Conservation (phyloP, 2,329 filamentous ascomycete genomes). For the Penicillium sp. region DNA sequence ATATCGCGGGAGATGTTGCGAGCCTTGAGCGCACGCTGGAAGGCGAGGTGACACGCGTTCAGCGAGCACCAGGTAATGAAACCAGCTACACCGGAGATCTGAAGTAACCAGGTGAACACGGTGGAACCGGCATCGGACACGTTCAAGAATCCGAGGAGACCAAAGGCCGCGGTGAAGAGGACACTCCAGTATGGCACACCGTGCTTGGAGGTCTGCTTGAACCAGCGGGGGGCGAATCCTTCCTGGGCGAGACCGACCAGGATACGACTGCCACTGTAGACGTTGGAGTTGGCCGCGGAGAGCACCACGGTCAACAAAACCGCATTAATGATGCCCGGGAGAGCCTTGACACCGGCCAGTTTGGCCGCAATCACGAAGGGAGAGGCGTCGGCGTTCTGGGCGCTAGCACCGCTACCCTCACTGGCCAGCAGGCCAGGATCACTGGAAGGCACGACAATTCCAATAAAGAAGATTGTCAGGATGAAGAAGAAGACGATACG, state of each 20-base stretch:
- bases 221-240: slow-evolving; percentile 44
- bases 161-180: slow-evolving; percentile 51
- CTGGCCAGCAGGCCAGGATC: slow-evolving; percentile 54
- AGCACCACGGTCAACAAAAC: slow-evolving; percentile 44
- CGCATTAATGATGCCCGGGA: slow-evolving; percentile 43
- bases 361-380: slow-evolving; percentile 45
- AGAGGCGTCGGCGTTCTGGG: slow-evolving; percentile 32
- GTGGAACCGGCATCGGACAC: slow-evolving; percentile 61
- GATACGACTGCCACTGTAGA: slow-evolving; percentile 60
- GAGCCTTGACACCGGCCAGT: slow-evolving; percentile 34
- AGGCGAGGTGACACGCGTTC: slow-evolving; percentile 61
- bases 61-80: slow-evolving; percentile 39
- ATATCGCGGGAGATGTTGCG: slow-evolving; percentile 60
- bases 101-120: slow-evolving; percentile 52
- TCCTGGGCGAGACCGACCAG: slow-evolving; percentile 63
- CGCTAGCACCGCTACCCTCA: slow-evolving; percentile 14
- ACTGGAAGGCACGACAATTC: slow-evolving; percentile 67
- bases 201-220: slow-evolving; percentile 42
- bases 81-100: slow-evolving; percentile 36
- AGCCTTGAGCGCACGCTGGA: slow-evolving; percentile 58
- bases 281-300: slow-evolving; percentile 44
- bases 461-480: slow-evolving; percentile 61
- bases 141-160: slow-evolving; percentile 69
- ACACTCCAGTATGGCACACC: slow-evolving; percentile 48
- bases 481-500: slow-evolving; percentile 64